A percentile compares a stretch with the other conserved stretches of the same genome.
phyloP scores from a whole-genome alignment of 805 yeast species.

The Wickerhamomyces bovis region DNA sequence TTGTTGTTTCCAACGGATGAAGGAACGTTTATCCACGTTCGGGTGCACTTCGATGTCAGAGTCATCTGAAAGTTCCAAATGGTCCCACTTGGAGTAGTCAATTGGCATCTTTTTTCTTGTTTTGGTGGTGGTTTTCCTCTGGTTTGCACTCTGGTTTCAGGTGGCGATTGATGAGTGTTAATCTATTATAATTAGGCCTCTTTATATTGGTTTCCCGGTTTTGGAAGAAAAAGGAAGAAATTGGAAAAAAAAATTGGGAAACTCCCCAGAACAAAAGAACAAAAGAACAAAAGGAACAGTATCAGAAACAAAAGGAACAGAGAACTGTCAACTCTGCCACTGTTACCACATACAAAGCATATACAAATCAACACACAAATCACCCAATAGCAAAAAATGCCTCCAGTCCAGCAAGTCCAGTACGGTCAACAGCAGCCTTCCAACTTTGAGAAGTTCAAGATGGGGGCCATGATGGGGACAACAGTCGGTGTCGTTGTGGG shows the following conservation, averaged over 20 bases:
- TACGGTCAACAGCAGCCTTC: slow-evolving; percentile 63
- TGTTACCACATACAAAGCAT: not conserved
- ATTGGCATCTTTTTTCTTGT: too few species aligned
- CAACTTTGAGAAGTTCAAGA: slow-evolving; percentile 91
- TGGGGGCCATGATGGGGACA: slow-evolving; percentile 97
- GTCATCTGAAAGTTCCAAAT: slow-evolving; percentile 91
- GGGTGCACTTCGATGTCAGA: slow-evolving; percentile 98
- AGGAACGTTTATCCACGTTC: slow-evolving; percentile 89
- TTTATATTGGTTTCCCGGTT: too few species aligned
- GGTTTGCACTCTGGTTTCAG: too few species aligned
- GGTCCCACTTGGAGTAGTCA: slow-evolving; percentile 98
- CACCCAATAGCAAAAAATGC: too few species aligned
- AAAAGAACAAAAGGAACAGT: too few species aligned
- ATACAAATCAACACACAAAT: too few species aligned
- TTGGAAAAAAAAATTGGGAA: too few species aligned
- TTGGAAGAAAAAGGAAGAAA: not conserved
- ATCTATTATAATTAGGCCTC: too few species aligned
- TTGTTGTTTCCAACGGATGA: slow-evolving; percentile 94
- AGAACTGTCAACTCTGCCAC: not conserved
- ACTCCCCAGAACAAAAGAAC: not conserved
- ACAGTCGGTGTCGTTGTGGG: slow-evolving; percentile 87
- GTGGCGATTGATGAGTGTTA: too few species aligned
- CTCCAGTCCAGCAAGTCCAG: slow-evolving; percentile 66
- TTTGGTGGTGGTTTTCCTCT: not conserved
- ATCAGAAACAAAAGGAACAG: not conserved